These are phyloP conservation scores for Hyphopichia burtonii DNA, from an alignment of 1,139 yeast species.

Conservation along the genomic window DNA sequence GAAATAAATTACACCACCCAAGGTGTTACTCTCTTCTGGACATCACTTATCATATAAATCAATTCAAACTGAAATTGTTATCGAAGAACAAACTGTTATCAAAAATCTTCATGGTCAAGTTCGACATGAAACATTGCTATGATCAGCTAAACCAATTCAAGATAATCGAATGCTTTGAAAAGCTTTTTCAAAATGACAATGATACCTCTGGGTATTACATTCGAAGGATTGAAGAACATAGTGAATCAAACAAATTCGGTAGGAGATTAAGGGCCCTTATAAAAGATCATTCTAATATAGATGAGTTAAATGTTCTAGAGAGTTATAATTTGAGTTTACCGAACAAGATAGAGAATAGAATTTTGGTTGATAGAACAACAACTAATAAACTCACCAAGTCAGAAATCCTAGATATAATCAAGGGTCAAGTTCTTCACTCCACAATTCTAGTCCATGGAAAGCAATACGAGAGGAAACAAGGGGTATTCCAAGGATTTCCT, in stretches of 20 bases:
- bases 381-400: conserved; percentile 24
- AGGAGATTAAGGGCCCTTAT: conserved; percentile 12
- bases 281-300: conserved; percentile 12
- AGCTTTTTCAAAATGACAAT: conserved; percentile 21
- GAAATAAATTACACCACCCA: conserved; percentile 16
- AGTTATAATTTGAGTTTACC: conserved; percentile 2
- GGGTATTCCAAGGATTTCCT: conserved; percentile 86
- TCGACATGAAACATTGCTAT: conserved; percentile 78
- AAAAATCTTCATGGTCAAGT: conserved; percentile 54
- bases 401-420: conserved; percentile 22
- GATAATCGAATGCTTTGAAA: conserved; percentile 33
- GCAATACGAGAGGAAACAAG: conserved; percentile 48
- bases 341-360: conserved; percentile 2
- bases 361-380: conserved; percentile 24
- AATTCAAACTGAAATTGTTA: conserved; percentile 15
- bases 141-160: conserved; percentile 64
- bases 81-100: conserved; percentile 26
- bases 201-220: conserved; percentile 21
- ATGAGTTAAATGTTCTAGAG: conserved; percentile 11
- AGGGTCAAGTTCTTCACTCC: conserved; percentile 25
- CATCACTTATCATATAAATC: conserved; percentile 18
- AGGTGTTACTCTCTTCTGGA: conserved; percentile 28
- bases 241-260: conserved; percentile 4
- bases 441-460: conserved; percentile 11
- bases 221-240: conserved; percentile 16